Conservation (phyloP, 2,329 filamentous ascomycete species). For the Aspergillus hiratsukae region DNA sequence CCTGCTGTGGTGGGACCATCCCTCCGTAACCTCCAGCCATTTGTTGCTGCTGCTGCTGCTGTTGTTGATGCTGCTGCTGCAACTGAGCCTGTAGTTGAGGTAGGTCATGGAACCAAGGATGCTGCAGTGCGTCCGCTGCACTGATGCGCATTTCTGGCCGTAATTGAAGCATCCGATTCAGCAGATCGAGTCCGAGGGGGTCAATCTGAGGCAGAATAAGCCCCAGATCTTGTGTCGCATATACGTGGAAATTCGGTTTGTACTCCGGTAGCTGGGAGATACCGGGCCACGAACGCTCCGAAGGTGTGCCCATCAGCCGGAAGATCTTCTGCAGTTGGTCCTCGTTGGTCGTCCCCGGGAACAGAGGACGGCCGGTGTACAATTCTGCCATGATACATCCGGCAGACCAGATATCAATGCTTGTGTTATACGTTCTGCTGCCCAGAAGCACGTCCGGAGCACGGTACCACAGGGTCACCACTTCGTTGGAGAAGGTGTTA, state of each 20-base stretch:
- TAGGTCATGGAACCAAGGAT: conserved; percentile 82
- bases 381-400: conserved; percentile 99
- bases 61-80: conserved; percentile 35
- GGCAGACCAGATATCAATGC: conserved; percentile 98
- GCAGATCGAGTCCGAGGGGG: conserved; percentile 74
- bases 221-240: conserved; percentile 83
- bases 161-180: conserved; percentile 87
- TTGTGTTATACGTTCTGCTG: conserved; percentile 96
- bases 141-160: conserved; percentile 87
- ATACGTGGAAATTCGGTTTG: conserved; percentile 91
- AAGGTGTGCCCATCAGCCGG: conserved; percentile 95
- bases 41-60: conserved; percentile 35
- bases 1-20: conserved; percentile 33
- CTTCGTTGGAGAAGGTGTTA: conserved; percentile 97
- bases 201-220: conserved; percentile 89
- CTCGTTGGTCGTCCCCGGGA: conserved; percentile 96
- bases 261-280: conserved; percentile 97
- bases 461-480: conserved; percentile 96
- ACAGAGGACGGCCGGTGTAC: conserved; percentile 92
- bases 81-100: conserved; percentile 52
- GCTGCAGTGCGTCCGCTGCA: conserved; percentile 77
- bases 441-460: conserved; percentile 93
- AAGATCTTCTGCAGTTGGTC: conserved; percentile 97
- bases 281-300: conserved; percentile 90
- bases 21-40: conserved; percentile 37